Evolutionary conservation across 805 yeast genomes (phyloP).

Genomic region (Lipomyces mesembrius): DNA sequence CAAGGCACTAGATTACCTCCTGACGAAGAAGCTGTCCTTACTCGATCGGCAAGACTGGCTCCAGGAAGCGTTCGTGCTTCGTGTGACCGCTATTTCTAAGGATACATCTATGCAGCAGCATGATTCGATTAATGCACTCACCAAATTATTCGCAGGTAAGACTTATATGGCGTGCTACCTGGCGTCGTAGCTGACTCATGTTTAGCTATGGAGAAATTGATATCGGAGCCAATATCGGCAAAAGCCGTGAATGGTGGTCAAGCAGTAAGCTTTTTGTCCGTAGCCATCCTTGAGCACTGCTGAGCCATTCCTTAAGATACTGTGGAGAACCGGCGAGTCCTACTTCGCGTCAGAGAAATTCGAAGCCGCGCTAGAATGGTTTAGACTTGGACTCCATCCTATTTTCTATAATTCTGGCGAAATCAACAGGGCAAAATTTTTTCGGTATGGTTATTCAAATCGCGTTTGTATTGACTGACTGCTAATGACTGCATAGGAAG

Average conservation of each 20-base stretch:
- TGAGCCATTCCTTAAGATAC: slow-evolving; percentile 15
- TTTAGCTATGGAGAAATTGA: slow-evolving; percentile 18
- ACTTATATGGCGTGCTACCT: not conserved
- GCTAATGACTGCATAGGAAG: slow-evolving; percentile 1
- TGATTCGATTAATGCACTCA: slow-evolving; percentile 1
- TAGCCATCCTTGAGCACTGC: not conserved
- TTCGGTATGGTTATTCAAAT: not conserved
- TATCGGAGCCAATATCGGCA: slow-evolving; percentile 12
- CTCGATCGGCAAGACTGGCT: slow-evolving; percentile 14
- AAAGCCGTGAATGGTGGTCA: slow-evolving; percentile 22
- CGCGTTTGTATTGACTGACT: not conserved
- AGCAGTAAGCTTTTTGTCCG: slow-evolving; percentile 13
- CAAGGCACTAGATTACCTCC: slow-evolving; percentile 23
- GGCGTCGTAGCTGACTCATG: not conserved
- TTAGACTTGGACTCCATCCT: slow-evolving; percentile 11
- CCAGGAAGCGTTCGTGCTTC: slow-evolving; percentile 14
- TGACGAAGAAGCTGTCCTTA: slow-evolving; percentile 20
- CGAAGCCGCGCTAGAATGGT: slow-evolving; percentile 15
- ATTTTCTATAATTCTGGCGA: slow-evolving; percentile 26
- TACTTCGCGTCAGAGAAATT: slow-evolving; percentile 17
- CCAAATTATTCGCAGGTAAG: slow-evolving; percentile 18
- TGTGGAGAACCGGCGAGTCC: slow-evolving; percentile 25
- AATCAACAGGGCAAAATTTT: slow-evolving; percentile 16
- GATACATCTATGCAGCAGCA: not conserved
- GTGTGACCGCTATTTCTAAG: not conserved